Evolutionary conservation across 345 rosid species (phyloP).

Genomic region (Kandelia obovata): DNA sequence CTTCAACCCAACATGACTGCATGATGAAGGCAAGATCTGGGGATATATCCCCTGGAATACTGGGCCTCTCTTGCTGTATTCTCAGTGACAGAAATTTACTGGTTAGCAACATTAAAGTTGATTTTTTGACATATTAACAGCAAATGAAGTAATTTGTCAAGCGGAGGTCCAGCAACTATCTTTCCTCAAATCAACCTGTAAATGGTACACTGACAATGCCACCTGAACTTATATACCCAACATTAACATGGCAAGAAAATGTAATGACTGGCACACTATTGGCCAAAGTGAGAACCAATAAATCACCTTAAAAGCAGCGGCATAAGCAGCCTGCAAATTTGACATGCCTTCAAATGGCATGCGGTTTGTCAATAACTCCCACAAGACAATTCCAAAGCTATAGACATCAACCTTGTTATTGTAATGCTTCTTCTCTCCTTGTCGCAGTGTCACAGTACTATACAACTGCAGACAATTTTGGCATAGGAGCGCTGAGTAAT

Average conservation of each 20-base stretch:
- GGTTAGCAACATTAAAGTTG: slow-evolving; percentile 7
- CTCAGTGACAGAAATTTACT: slow-evolving; percentile 16
- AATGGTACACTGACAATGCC: too few species aligned
- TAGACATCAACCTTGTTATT: slow-evolving; percentile 96
- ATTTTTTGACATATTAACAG: slow-evolving; percentile 7
- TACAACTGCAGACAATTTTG: slow-evolving; percentile 56
- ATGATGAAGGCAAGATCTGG: slow-evolving; percentile 79
- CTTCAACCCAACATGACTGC: slow-evolving; percentile 99
- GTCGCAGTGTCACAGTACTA: slow-evolving; percentile 93
- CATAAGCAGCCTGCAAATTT: slow-evolving; percentile 95
- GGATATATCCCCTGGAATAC: slow-evolving; percentile 61
- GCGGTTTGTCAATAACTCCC: slow-evolving; percentile 91
- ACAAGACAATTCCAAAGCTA: slow-evolving; percentile 91
- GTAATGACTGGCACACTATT: background rate
- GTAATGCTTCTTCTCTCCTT: slow-evolving; percentile 96
- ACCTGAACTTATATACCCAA: too few species aligned
- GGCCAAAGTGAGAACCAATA: background rate
- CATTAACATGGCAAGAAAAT: too few species aligned
- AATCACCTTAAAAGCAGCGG: slow-evolving; percentile 92
- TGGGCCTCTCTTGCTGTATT: slow-evolving; percentile 84
- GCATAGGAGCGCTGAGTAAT: background rate
- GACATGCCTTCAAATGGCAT: slow-evolving; percentile 99
- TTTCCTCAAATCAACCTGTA: too few species aligned
- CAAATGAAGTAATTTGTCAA: too few species aligned
- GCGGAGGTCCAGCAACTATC: too few species aligned